A percentile compares a stretch with the other conserved stretches of the same genome.
phyloP scores from a whole-genome alignment of 176 grass and related monocot genomes.

The Carex parvula region DNA sequence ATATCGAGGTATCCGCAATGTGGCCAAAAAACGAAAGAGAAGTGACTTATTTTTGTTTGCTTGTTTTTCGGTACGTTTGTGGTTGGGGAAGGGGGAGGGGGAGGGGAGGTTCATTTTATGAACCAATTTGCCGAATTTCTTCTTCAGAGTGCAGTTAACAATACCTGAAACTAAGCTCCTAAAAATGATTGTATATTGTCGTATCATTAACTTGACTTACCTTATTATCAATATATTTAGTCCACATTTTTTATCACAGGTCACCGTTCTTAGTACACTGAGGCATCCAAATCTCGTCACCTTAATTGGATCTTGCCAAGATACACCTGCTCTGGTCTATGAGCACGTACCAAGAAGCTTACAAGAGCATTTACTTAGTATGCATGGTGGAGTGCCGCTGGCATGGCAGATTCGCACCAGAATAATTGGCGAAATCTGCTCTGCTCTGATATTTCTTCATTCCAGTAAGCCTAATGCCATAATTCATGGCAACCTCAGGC shows the following conservation, averaged over 20 bases:
- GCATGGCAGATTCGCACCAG: slow-evolving; percentile 49
- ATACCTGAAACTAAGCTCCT: background rate
- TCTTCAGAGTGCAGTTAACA: background rate
- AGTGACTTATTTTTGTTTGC: background rate
- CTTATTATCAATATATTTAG: background rate
- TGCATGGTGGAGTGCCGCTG: slow-evolving; percentile 28
- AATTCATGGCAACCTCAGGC: slow-evolving; percentile 58
- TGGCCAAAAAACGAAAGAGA: background rate
- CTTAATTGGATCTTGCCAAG: slow-evolving; percentile 26
- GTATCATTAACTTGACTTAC: background rate
- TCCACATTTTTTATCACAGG: slow-evolving; percentile 5
- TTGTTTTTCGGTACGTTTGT: background rate
- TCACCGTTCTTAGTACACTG: slow-evolving; percentile 26
- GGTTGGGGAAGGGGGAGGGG: background rate
- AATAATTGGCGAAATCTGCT: slow-evolving; percentile 49
- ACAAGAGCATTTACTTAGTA: slow-evolving; percentile 37
- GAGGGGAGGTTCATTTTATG: background rate
- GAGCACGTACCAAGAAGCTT: slow-evolving; percentile 34
- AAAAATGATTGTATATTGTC: background rate
- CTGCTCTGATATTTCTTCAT: slow-evolving; percentile 52
- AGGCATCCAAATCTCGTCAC: slow-evolving; percentile 41
- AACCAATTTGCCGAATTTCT: background rate
- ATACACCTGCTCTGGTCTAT: slow-evolving; percentile 9
- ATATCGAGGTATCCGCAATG: background rate
- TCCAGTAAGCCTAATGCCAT: slow-evolving; percentile 37